Percentiles rank a stretch among this genome's conserved stretches.
Evolutionary conservation across 2,329 filamentous ascomycete genomes (phyloP).

Genomic region (Eurotiales sp.): DNA sequence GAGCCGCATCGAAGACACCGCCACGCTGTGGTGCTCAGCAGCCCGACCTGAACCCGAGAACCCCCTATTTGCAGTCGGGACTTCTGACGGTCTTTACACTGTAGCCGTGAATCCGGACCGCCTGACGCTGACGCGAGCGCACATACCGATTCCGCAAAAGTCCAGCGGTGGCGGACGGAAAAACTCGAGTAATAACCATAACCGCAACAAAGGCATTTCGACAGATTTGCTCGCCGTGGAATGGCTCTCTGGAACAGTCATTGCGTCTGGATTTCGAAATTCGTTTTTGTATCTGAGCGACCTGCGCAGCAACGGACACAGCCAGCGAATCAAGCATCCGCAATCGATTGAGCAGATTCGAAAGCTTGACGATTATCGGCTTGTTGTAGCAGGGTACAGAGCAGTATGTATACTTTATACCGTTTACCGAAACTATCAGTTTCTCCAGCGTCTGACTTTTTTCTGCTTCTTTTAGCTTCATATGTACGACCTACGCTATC

Average conservation of each 20-base stretch:
- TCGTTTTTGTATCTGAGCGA: conserved; percentile 35
- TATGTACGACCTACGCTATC: conserved; percentile 41
- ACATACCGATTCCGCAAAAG: conserved; percentile 1
- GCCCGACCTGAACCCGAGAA: conserved; percentile 27
- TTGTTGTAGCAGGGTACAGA: conserved; percentile 32
- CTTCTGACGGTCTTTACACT: conserved; percentile 34
- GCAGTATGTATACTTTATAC: conserved; percentile 25
- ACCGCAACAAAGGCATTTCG: background rate
- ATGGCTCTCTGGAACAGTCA: conserved; percentile 35
- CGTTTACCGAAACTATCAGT: too few relatives aligned
- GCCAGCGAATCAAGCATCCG: conserved; percentile 31
- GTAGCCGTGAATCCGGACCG: conserved; percentile 20
- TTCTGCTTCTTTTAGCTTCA: conserved; percentile 26
- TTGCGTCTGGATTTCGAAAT: conserved; percentile 33
- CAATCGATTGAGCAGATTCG: conserved; percentile 32
- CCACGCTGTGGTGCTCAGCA: conserved; percentile 35
- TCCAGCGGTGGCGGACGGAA: background rate
- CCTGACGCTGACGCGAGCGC: background rate
- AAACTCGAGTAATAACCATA: background rate
- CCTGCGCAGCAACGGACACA: conserved; percentile 29
- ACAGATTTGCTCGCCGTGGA: conserved; percentile 31
- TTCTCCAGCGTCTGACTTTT: background rate
- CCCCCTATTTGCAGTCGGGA: conserved; percentile 35
- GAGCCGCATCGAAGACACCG: background rate
- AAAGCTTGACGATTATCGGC: conserved; percentile 32